phyloP scores from a whole-genome alignment of 1,284 basidiomycete species.

The Apiotrichum siamense region DNA sequence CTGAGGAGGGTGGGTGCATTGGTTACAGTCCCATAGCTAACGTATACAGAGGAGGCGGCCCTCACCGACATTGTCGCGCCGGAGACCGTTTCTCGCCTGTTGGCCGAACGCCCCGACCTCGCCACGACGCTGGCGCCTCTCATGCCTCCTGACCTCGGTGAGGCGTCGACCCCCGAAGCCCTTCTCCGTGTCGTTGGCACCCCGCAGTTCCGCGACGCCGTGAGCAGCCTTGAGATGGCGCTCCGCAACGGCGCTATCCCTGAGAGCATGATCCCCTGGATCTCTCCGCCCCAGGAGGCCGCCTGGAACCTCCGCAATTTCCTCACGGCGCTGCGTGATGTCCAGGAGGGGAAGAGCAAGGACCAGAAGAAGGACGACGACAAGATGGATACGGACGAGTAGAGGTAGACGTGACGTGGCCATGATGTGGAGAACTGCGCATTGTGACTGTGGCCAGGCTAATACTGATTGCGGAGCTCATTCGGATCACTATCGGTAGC shows the following conservation, averaged over 20 bases:
- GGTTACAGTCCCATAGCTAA: background rate
- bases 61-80: conserved; percentile 42
- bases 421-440: too few species aligned
- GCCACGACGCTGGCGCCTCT: conserved; percentile 28
- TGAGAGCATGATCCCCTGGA: conserved; percentile 38
- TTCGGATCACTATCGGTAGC: too few species aligned
- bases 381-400: conserved; percentile 17
- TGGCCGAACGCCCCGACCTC: conserved; percentile 28
- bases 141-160: conserved; percentile 33
- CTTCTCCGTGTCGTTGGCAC: conserved; percentile 39
- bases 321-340: conserved; percentile 27
- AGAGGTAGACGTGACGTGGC: too few species aligned
- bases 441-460: too few species aligned
- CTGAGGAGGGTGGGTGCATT: conserved; percentile 10
- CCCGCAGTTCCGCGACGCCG: conserved; percentile 44
- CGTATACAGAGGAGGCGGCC: conserved; percentile 22
- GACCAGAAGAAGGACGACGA: conserved; percentile 3
- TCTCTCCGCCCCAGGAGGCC: conserved; percentile 34
- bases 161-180: conserved; percentile 12
- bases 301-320: conserved; percentile 39
- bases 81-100: conserved; percentile 29
- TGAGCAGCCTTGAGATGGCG: conserved; percentile 42
- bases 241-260: conserved; percentile 41
- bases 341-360: background rate
- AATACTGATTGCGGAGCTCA: too few species aligned